A percentile compares a stretch with the other conserved stretches of the same genome.
Evolutionary conservation across 306 rosid genomes (phyloP).

Genomic region (Acmispon strigosus): DNA sequence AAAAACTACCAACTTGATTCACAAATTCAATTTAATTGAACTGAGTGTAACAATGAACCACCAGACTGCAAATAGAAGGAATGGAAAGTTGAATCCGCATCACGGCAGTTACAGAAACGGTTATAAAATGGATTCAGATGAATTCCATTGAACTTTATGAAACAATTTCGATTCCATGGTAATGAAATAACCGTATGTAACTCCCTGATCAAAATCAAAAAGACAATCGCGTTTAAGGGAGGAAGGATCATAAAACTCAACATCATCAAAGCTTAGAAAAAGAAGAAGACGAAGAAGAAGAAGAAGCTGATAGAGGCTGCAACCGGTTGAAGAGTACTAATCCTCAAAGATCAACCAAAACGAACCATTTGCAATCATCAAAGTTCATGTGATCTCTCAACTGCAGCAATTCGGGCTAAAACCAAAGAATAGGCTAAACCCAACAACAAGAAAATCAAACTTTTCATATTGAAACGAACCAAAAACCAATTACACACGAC

Average conservation of each 20-base stretch:
- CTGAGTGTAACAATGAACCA: not conserved
- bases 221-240: not conserved
- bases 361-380: constrained; percentile 2
- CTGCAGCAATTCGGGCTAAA: not conserved
- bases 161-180: constrained; percentile 5
- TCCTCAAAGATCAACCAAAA: constrained; percentile 25
- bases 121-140: constrained; percentile 10
- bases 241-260: constrained; percentile 12
- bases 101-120: constrained; percentile 1
- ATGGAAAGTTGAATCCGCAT: not conserved
- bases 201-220: constrained; percentile 14
- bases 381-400: not conserved
- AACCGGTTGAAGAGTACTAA: not conserved
- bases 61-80: not conserved
- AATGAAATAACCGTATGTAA: constrained; percentile 2
- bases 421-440: not conserved
- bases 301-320: not conserved
- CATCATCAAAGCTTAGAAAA: not conserved
- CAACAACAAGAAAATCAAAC: not conserved
- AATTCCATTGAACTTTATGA: constrained; percentile 13
- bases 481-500: constrained; percentile 5
- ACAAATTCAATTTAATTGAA: constrained; percentile 4
- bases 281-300: not conserved
- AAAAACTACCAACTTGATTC: constrained; percentile 1
- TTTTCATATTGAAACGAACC: not conserved